A percentile compares a stretch with the other conserved stretches of the same genome.
Conservation (phyloP, 192 early-diverging fungal genomes). For the Radiomyces spectabilis region DNA sequence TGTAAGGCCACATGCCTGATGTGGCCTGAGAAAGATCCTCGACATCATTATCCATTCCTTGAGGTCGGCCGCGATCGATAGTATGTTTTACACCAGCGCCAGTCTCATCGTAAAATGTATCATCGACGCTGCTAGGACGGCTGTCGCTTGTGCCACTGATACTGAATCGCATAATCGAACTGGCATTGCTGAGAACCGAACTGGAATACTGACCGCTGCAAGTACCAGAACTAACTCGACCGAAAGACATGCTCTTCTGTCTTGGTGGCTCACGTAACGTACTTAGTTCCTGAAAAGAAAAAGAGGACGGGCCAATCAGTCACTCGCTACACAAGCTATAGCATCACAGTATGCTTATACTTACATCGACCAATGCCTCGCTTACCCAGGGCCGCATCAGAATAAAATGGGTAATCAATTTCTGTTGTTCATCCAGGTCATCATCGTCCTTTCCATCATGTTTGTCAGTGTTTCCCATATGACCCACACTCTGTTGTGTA, state of each 20-base stretch:
- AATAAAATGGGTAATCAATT: slow-evolving; percentile 62
- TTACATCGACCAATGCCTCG: slow-evolving; percentile 69
- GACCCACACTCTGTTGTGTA: not conserved
- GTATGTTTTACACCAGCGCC: too few species aligned
- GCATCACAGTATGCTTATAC: too few species aligned
- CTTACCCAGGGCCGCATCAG: slow-evolving; percentile 58
- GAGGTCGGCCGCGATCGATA: too few species aligned
- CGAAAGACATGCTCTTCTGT: not conserved
- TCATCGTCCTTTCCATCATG: slow-evolving; percentile 32
- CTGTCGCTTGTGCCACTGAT: too few species aligned
- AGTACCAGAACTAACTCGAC: not conserved
- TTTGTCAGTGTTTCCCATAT: slow-evolving; percentile 33
- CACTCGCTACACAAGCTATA: too few species aligned
- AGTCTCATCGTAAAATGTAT: too few species aligned
- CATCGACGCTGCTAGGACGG: slow-evolving; percentile 36
- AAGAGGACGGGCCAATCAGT: too few species aligned
- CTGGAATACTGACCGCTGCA: slow-evolving; percentile 19
- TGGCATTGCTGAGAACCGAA: slow-evolving; percentile 22
- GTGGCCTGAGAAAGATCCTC: too few species aligned
- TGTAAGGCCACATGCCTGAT: too few species aligned
- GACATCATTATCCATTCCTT: too few species aligned
- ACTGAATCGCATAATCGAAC: slow-evolving; percentile 16
- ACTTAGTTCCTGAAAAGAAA: too few species aligned
- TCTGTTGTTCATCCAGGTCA: slow-evolving; percentile 48
- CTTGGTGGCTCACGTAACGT: slow-evolving; percentile 50